Evolutionary conservation across 768 basidiomycete species (phyloP), one percentile per base, ranked within the genome.

Genomic region (Tricholoma furcatifolium): DNA sequence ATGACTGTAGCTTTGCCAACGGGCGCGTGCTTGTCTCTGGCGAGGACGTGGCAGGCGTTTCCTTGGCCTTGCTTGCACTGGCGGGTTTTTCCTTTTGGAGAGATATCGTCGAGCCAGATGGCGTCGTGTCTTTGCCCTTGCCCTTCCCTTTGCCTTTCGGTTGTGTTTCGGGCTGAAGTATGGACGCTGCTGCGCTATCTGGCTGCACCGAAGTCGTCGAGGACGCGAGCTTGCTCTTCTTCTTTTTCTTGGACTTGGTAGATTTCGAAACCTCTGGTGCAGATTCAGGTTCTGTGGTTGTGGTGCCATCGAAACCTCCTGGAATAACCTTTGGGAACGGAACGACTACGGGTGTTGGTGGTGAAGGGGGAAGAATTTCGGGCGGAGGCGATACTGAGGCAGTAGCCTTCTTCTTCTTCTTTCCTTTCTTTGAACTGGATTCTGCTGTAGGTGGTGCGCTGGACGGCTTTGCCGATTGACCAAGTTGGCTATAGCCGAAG

Each of bases 261-360:
- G 47, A 32, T 32, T 53, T 59, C 5, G 41, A 23, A 6, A 21
- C 21, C 1, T 36, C 53, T 11, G 47, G 35, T 10, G 41, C 9
- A 12, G 18, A 34, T 21, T 56, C 56, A 2, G 39, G 34, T 17
- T 51, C 55, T 2, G 47, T 18, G 1, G 51, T 36, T 14, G 50
- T 41, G 6, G 56, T 30, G 15, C 35, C 46, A 8, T 77, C 74
- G 60, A 82, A 78, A 38, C 68, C 69, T 4, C 81, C 80, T 4
- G 81, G 80, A 18, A 82, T 65, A 46, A 69, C 68, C 5, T 68
- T 54, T 12, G 76, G 69, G 57, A 70, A 70, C 15, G 70, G 48
- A 17, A 70, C 70, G 21, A 65, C 65, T 18, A 43, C 42, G 3
- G 58, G 40, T 11, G 45, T 14, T 9, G 47, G 50, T 47, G 59